Evolutionary conservation across 2,329 filamentous ascomycete species (phyloP), one percentile per base, ranked within the genome.

Genomic region (Endocalyx cinctus): DNA sequence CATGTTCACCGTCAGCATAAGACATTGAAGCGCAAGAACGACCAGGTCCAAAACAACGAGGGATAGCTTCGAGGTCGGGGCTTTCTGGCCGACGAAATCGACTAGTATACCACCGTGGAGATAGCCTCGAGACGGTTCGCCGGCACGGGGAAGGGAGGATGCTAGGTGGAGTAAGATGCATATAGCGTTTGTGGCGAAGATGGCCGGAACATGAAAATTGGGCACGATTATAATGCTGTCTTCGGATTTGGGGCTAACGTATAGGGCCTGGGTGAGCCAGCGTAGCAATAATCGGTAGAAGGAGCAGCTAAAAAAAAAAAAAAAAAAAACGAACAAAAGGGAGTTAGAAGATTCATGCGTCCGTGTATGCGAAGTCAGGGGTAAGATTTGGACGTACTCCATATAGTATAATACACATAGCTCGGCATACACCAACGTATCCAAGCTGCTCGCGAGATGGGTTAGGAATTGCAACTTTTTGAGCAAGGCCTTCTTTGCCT

Each of bases 331-430:
- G n/a, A n/a, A n/a, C n/a, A n/a, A n/a, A n/a, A n/a, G n/a, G n/a
- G n/a, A n/a, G n/a, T n/a, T n/a, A n/a, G n/a, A n/a, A n/a, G n/a
- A n/a, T n/a, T n/a, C n/a, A n/a, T n/a, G n/a, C n/a, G n/a, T n/a
- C n/a, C n/a, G n/a, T n/a, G n/a, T n/a, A n/a, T n/a, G n/a, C n/a
- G n/a, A n/a, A n/a, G n/a, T n/a, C n/a, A n/a, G n/a, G n/a, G n/a
- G n/a, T n/a, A n/a, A n/a, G n/a, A n/a, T n/a, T 18, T 18, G 26
- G n/a, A 54, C 72, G 35, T 65, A 84, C 79, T 84, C 80, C 72
- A 84, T 77, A 55, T 83, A 84, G 54, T 84, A 84, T 46, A 84
- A 48, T 27, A 72, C 68, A 49, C 75, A 79, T 36, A 84, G 63
- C 62, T 84, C 77, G 25, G 72, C 74, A 54, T 79, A 80, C 30